phyloP scores from a whole-genome alignment of 306 rosid species.

The Dalbergia cochinchinensis region DNA sequence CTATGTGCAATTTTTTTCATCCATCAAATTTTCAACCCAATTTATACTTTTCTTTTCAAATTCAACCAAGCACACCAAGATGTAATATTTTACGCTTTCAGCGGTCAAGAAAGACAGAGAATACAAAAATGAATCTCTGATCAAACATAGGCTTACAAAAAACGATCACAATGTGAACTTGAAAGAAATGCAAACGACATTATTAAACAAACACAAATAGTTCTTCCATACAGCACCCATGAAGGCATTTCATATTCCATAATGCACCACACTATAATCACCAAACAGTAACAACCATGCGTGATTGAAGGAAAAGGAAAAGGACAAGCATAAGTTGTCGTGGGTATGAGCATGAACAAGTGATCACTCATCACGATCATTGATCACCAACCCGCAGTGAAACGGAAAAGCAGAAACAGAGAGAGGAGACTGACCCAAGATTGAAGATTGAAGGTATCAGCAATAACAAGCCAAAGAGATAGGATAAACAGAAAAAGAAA shows the following conservation, averaged over 20 bases:
- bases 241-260: background rate
- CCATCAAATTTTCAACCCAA: no score
- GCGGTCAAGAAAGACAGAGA: background rate
- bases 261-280: background rate
- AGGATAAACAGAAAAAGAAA: no score
- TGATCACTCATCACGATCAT: background rate
- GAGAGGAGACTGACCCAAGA: conserved; percentile 12
- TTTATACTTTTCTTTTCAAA: no score
- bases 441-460: background rate
- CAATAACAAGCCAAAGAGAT: background rate
- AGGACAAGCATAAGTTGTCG: no score
- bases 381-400: background rate
- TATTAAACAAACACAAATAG: background rate
- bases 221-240: background rate
- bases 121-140: background rate
- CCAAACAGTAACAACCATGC: background rate
- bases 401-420: background rate
- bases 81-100: no score
- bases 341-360: background rate
- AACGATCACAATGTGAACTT: background rate
- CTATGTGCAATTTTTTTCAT: no score
- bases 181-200: background rate
- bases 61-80: background rate
- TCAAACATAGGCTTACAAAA: background rate
- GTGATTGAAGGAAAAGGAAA: background rate